Evolutionary conservation across 805 yeast species (phyloP), one percentile per base, ranked within the genome.

Genomic region (Isabelozyma rhagii): DNA sequence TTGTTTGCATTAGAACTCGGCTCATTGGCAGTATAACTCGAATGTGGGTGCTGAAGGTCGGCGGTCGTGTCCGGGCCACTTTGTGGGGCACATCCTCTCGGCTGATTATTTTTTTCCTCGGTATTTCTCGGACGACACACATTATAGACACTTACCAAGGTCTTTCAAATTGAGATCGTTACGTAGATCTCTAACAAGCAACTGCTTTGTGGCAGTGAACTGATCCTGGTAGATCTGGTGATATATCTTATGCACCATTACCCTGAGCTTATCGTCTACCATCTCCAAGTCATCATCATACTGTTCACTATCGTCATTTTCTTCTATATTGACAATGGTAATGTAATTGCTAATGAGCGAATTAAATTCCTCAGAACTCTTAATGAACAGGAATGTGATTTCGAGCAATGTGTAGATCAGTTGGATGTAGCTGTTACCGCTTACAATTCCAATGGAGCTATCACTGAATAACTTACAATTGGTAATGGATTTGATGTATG

Each of bases 171-270:
- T 80, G 9, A 72, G 63, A 54, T 85, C 89, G 27, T 69, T 63
- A n/a, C 74, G 72, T 47, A 86, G 64, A 56, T 84, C 89, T 41
- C 67, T 73, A 0, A 75, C 71, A 48, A 85, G 78, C 3, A 63
- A 56, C 39, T 69, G 70, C 40, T 78, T 55, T 17, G 67, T 65
- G 2, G 66, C 66, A 49, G 75, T 74, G 58, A 80, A 84, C 17
- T 69, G 72, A 36, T 67, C 72, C 36, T 63, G 64, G 67, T 66
- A 78, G 48, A 67, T 65, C 27, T 55, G 74, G 34, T 54, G 55
- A 47, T 72, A 69, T 18, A 83, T 63, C 48, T 71, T 72, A 5
- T 62, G 63, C 47, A 75, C 69, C 25, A 81, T 64, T 5, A 64
- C 61, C 45, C 66, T 69, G 47, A 80, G 64, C 8, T 47, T 52